phyloP scores from a whole-genome alignment of 2,329 filamentous ascomycete species.

The Paraphaeosphaeria minitans region DNA sequence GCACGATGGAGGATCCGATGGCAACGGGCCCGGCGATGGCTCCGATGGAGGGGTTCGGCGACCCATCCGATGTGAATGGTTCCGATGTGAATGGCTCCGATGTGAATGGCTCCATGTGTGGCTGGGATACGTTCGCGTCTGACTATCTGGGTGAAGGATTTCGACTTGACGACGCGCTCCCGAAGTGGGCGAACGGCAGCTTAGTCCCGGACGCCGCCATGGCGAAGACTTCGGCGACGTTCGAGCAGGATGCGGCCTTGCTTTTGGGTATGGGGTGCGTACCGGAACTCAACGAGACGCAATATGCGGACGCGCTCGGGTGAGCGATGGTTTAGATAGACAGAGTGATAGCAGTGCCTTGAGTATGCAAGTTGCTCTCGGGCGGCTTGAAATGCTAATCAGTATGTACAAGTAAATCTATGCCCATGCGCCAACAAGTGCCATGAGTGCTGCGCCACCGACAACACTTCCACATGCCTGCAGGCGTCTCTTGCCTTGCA shows the following conservation, averaged over 20 bases:
- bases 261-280: constrained; percentile 13
- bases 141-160: constrained; percentile 8
- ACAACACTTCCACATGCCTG: constrained; percentile 68
- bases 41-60: constrained; percentile 17
- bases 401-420: constrained; percentile 23
- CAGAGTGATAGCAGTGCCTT: no score
- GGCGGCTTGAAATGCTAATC: background rate
- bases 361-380: background rate
- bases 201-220: constrained; percentile 7
- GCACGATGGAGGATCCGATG: constrained; percentile 10
- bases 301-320: background rate
- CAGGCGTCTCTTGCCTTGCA: constrained; percentile 62
- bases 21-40: constrained; percentile 14
- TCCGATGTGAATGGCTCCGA: constrained; percentile 24
- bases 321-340: background rate
- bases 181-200: constrained; percentile 6
- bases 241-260: constrained; percentile 25
- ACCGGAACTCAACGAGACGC: background rate
- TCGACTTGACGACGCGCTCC: constrained; percentile 1
- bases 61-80: constrained; percentile 23
- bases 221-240: constrained; percentile 16
- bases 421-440: constrained; percentile 70
- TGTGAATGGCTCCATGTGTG: constrained; percentile 20
- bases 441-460: constrained; percentile 66
- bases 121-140: constrained; percentile 18